These are phyloP conservation scores for Cudoniella acicularis DNA, from an alignment of 495 filamentous ascomycete genomes.

Conservation along the genomic window DNA sequence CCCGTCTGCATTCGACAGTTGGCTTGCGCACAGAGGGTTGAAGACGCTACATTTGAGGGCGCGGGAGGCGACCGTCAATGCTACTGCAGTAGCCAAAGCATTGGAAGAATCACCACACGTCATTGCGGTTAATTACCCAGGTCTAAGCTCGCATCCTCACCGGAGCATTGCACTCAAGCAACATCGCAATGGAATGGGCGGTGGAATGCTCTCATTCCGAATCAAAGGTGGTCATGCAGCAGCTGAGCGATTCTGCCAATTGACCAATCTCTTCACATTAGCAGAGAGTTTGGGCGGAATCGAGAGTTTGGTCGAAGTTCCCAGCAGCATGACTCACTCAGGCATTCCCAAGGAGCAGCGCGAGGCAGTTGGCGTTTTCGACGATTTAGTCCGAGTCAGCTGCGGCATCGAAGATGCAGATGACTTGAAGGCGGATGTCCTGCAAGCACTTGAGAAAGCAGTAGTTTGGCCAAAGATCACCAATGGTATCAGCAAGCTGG, in stretches of 20 bases:
- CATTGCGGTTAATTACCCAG: constrained; percentile 90
- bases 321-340: constrained; percentile 91
- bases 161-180: constrained; percentile 81
- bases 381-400: constrained; percentile 92
- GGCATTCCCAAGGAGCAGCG: constrained; percentile 88
- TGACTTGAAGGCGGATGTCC: constrained; percentile 79
- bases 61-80: constrained; percentile 78
- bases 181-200: constrained; percentile 91
- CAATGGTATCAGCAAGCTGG: constrained; percentile 17
- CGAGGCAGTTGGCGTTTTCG: constrained; percentile 90
- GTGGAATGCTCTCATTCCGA: constrained; percentile 96
- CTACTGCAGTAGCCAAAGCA: constrained; percentile 67
- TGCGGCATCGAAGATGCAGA: constrained; percentile 90
- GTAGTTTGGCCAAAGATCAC: constrained; percentile 40
- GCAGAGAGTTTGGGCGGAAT: constrained; percentile 93
- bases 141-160: constrained; percentile 80
- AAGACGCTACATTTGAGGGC: constrained; percentile 96
- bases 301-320: constrained; percentile 88
- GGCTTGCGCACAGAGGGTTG: constrained; percentile 96
- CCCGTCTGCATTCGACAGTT: constrained; percentile 89
- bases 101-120: constrained; percentile 81
- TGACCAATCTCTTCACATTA: constrained; percentile 84
- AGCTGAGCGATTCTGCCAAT: constrained; percentile 88
- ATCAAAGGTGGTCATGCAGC: constrained; percentile 84
- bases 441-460: constrained; percentile 77